These are phyloP conservation scores for Raffaelea ambrosiae DNA, from an alignment of 2,329 filamentous ascomycete genomes.

Conservation along the genomic window DNA sequence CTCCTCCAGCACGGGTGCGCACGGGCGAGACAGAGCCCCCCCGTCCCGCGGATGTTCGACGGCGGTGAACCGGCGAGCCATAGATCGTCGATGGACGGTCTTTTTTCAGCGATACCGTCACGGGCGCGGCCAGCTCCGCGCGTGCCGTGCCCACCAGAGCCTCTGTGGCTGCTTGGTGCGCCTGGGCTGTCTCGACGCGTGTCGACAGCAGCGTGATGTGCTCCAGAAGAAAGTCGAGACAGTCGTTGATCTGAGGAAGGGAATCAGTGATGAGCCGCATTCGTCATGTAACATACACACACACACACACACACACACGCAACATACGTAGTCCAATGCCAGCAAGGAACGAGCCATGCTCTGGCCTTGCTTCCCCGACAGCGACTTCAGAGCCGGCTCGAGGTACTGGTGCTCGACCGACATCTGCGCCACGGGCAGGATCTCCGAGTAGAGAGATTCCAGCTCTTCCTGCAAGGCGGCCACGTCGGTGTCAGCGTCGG, in stretches of 20 bases:
- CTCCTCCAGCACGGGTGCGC: constrained; percentile 22
- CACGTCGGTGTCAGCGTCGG: constrained; percentile 27
- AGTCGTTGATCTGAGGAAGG: constrained; percentile 36
- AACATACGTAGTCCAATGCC: constrained; percentile 43
- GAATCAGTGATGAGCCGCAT: too few relatives aligned
- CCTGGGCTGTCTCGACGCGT: constrained; percentile 34
- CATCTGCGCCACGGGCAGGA: constrained; percentile 63
- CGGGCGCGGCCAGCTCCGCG: constrained; percentile 29
- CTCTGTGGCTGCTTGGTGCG: constrained; percentile 32
- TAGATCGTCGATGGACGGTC: constrained; percentile 15
- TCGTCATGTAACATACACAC: too few relatives aligned
- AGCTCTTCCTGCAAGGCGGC: constrained; percentile 53
- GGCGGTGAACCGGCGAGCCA: constrained; percentile 25
- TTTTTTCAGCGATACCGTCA: constrained; percentile 7
- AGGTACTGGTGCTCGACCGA: constrained; percentile 59
- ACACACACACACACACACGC: too few relatives aligned
- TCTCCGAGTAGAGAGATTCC: constrained; percentile 61
- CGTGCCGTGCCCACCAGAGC: constrained; percentile 33
- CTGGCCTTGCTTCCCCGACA: constrained; percentile 33
- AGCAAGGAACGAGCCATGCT: constrained; percentile 34
- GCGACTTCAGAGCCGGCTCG: constrained; percentile 45
- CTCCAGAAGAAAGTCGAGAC: constrained; percentile 41
- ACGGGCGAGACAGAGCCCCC: constrained; percentile 22
- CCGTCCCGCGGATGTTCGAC: constrained; percentile 8
- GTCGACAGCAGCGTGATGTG: constrained; percentile 32